Percentiles rank a stretch among this genome's conserved stretches.
Conservation (phyloP, 1,284 basidiomycete genomes). For the Cryptococcus sp. region DNA sequence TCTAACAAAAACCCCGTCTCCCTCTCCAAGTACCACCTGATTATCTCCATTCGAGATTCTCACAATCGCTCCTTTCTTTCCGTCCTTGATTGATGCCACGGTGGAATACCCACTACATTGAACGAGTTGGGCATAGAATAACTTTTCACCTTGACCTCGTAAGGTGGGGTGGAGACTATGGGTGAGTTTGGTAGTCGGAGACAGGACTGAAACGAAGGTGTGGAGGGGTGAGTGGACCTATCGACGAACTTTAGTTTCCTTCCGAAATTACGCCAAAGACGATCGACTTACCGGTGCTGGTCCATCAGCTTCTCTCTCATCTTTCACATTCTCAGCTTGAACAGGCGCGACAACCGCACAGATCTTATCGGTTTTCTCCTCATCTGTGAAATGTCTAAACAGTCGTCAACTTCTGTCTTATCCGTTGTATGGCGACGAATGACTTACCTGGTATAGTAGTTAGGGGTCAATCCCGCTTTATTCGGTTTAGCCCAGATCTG, state of each 20-base stretch:
- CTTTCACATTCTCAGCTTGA: conserved; percentile 54
- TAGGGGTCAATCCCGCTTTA: conserved; percentile 57
- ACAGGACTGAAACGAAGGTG: conserved; percentile 60
- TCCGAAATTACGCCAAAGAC: too few relatives aligned
- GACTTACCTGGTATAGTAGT: conserved; percentile 69
- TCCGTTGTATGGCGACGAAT: background rate
- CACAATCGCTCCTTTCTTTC: conserved; percentile 15
- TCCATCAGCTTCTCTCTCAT: conserved; percentile 61
- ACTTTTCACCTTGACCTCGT: conserved; percentile 23
- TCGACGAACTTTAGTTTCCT: too few relatives aligned
- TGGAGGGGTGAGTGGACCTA: conserved; percentile 48
- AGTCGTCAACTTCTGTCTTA: background rate
- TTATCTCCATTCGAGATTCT: conserved; percentile 41
- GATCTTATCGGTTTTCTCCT: conserved; percentile 69
- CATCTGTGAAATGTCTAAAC: conserved; percentile 67
- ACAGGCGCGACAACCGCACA: conserved; percentile 67
- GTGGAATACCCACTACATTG: conserved; percentile 72
- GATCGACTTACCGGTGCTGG: conserved; percentile 55
- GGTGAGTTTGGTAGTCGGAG: conserved; percentile 54
- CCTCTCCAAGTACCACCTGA: conserved; percentile 55
- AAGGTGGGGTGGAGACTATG: conserved; percentile 54
- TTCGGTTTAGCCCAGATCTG: conserved; percentile 74
- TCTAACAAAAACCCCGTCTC: conserved; percentile 66
- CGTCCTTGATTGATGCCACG: conserved; percentile 38
- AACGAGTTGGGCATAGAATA: conserved; percentile 51